phyloP scores from a whole-genome alignment of 169 alveolate genomes.

The Plasmodium vivax region DNA sequence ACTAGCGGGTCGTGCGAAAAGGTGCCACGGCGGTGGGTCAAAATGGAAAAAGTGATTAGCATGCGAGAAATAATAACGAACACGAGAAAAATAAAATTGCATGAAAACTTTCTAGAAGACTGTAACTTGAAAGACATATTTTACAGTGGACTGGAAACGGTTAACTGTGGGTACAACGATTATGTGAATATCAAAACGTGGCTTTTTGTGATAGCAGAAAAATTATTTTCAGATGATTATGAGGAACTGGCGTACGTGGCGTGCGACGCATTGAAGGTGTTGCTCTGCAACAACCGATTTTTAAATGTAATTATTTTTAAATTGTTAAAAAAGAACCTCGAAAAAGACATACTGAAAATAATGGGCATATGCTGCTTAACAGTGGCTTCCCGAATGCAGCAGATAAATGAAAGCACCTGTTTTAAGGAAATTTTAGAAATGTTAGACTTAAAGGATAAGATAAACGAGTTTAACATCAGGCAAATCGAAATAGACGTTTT shows the following conservation, averaged over 20 bases:
- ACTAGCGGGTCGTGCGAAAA: neutral
- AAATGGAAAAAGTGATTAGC: constrained; percentile 71
- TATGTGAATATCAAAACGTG: constrained; percentile 70
- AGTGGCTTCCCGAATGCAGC: constrained; percentile 75
- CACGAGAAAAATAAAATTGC: constrained; percentile 68
- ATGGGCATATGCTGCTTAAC: constrained; percentile 76
- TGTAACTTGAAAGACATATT: constrained; percentile 62
- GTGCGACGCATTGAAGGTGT: constrained; percentile 71
- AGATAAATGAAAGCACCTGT: constrained; percentile 68
- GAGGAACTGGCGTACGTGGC: constrained; percentile 73
- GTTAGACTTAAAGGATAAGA: constrained; percentile 19
- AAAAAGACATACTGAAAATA: constrained; percentile 45
- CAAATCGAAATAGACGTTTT: constrained; percentile 72
- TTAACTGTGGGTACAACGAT: constrained; percentile 69
- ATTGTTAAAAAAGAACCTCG: constrained; percentile 55
- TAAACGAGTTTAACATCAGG: constrained; percentile 64
- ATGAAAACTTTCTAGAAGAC: constrained; percentile 74
- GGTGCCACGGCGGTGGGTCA: neutral
- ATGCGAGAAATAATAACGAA: constrained; percentile 72
- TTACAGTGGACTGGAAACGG: constrained; percentile 64
- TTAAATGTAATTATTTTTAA: constrained; percentile 56
- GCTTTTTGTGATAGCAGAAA: constrained; percentile 69
- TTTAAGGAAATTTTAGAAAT: constrained; percentile 63
- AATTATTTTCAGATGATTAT: constrained; percentile 34
- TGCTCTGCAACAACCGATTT: constrained; percentile 45